Percentiles rank a stretch among this genome's conserved stretches.
Evolutionary conservation across 2,329 filamentous ascomycete species (phyloP).

Genomic region (Penicillium sp.): DNA sequence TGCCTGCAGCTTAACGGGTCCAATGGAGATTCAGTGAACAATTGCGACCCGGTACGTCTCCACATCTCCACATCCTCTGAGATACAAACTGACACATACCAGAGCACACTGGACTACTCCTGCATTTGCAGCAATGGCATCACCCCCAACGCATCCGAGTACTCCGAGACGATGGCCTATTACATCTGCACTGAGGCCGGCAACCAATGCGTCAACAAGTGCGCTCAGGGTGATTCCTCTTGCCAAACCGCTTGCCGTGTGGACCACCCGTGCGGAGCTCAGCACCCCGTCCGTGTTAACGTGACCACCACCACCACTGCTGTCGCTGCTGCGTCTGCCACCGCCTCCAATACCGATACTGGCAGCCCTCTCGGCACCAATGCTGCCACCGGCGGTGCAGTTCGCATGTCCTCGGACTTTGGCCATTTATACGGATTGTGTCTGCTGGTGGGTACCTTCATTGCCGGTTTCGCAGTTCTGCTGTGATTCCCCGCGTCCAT

Average conservation of each 20-base stretch:
- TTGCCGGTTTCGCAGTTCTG: conserved; percentile 57
- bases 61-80: neutral
- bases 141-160: conserved; percentile 59
- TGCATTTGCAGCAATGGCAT: conserved; percentile 57
- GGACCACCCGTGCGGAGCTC: conserved; percentile 61
- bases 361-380: conserved; percentile 32
- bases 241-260: conserved; percentile 54
- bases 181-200: conserved; percentile 59
- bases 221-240: conserved; percentile 40
- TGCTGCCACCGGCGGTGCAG: conserved; percentile 28
- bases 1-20: conserved; percentile 43
- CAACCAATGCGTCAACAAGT: conserved; percentile 55
- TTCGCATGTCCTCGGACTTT: conserved; percentile 43
- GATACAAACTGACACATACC: conserved; percentile 3
- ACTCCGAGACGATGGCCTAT: conserved; percentile 62
- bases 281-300: conserved; percentile 56
- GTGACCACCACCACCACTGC: conserved; percentile 48
- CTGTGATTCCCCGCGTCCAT: conserved; percentile 37
- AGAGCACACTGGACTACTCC: conserved; percentile 51
- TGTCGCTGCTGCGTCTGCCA: conserved; percentile 44
- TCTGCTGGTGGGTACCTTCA: conserved; percentile 54
- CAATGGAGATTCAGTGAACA: conserved; percentile 37
- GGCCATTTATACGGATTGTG: conserved; percentile 58
- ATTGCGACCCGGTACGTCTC: conserved; percentile 39
- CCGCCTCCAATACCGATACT: conserved; percentile 35